Conservation (phyloP, 2,329 filamentous ascomycete genomes). For the Aureobasidium melanogenum region DNA sequence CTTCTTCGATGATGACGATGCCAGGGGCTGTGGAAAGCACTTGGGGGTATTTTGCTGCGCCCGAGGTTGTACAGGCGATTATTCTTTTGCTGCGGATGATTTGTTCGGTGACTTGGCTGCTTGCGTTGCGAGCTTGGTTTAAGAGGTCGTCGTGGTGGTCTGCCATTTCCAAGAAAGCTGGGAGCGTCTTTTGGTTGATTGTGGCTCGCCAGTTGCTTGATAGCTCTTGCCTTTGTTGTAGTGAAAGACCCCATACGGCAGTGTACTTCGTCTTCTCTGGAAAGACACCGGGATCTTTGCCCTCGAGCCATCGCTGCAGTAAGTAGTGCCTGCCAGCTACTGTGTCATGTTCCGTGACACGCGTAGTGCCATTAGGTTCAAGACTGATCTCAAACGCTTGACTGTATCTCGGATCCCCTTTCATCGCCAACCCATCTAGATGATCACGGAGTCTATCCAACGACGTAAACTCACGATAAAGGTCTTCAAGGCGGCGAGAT, state of each 20-base stretch:
- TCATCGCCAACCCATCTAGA: background rate
- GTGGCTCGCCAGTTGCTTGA: background rate
- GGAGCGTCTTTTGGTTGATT: background rate
- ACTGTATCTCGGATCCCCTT: background rate
- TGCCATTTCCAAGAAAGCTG: background rate
- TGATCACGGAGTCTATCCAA: background rate
- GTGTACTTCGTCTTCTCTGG: background rate
- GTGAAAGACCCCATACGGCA: background rate
- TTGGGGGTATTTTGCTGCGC: conserved; percentile 46
- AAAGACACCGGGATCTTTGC: background rate
- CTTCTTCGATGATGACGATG: conserved; percentile 45
- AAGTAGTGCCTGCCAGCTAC: background rate
- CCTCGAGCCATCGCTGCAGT: background rate
- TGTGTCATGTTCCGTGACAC: background rate
- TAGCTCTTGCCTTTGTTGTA: background rate
- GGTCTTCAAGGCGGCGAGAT: background rate
- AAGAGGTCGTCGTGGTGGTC: background rate
- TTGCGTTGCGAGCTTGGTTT: background rate
- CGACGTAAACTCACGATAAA: background rate
- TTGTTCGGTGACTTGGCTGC: background rate
- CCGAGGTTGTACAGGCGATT: conserved; percentile 49
- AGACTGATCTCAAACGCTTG: background rate
- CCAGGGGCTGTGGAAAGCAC: conserved; percentile 41
- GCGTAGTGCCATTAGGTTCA: background rate
- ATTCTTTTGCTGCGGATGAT: conserved; percentile 28